phyloP scores from a whole-genome alignment of 495 filamentous ascomycete genomes.

The Penicillium subrubescens region DNA sequence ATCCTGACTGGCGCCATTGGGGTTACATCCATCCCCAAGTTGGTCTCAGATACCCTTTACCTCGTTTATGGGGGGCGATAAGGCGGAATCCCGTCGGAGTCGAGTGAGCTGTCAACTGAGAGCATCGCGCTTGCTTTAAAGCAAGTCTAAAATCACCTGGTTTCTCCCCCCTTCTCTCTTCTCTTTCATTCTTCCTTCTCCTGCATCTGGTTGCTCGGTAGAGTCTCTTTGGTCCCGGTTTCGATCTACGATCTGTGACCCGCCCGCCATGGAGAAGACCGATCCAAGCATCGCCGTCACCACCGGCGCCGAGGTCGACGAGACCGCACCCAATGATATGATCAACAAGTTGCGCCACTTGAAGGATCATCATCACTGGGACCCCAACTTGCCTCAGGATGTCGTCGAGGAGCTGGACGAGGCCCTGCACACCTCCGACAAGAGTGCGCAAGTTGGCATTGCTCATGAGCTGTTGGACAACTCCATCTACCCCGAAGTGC shows the following conservation, averaged over 20 bases:
- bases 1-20: not conserved
- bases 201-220: not conserved
- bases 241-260: constrained; percentile 5
- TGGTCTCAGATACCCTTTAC: constrained; percentile 10
- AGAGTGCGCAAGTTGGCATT: constrained; percentile 54
- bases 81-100: constrained; percentile 22
- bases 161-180: not conserved
- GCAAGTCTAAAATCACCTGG: not conserved
- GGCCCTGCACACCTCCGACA: constrained; percentile 56
- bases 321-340: constrained; percentile 45
- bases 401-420: constrained; percentile 62
- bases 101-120: not conserved
- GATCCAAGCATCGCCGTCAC: constrained; percentile 30
- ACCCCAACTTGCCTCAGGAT: constrained; percentile 68
- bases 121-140: not conserved
- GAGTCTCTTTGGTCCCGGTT: not conserved
- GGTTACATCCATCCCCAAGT: constrained; percentile 18
- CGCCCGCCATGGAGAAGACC: constrained; percentile 33
- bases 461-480: constrained; percentile 64
- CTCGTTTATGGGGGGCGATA: constrained; percentile 14
- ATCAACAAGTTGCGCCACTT: constrained; percentile 44
- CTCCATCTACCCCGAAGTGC: constrained; percentile 69
- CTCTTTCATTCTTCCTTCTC: constrained; percentile 42
- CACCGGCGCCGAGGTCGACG: constrained; percentile 35
- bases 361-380: constrained; percentile 65